phyloP scores from a whole-genome alignment of 1,284 basidiomycete genomes.

The Cerioporus squamosus region DNA sequence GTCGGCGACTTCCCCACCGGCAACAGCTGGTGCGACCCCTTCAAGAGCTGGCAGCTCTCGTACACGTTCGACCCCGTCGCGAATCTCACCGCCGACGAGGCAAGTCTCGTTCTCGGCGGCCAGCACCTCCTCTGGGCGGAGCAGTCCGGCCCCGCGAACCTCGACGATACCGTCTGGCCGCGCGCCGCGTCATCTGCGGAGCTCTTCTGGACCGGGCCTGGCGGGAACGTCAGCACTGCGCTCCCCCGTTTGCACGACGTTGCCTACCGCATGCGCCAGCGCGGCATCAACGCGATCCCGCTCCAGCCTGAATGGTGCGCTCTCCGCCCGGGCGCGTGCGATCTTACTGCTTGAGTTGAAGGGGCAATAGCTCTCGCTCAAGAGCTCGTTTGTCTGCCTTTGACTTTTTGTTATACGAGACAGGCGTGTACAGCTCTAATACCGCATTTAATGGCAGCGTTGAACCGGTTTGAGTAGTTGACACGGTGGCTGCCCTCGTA shows the following conservation, averaged over 20 bases:
- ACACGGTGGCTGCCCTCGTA: no score
- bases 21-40: constrained; percentile 72
- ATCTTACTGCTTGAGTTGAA: constrained; percentile 45
- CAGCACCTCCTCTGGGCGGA: constrained; percentile 82
- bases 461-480: no score
- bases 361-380: neutral
- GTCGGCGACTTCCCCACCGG: constrained; percentile 58
- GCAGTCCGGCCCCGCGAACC: constrained; percentile 70
- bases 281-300: constrained; percentile 69
- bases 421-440: no score
- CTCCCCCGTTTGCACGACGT: constrained; percentile 80
- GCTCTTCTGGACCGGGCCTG: constrained; percentile 80
- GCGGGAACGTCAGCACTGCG: constrained; percentile 59
- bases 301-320: constrained; percentile 87
- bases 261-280: constrained; percentile 67
- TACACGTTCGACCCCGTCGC: constrained; percentile 77
- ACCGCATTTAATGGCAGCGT: no score
- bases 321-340: constrained; percentile 64
- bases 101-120: constrained; percentile 67
- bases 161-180: constrained; percentile 81
- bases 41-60: constrained; percentile 77
- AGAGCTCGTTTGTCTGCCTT: neutral
- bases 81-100: constrained; percentile 54
- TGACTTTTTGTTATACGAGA: no score
- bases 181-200: constrained; percentile 81